Conservation (phyloP, 1,139 yeast genomes). For the Hanseniaspora sp. region DNA sequence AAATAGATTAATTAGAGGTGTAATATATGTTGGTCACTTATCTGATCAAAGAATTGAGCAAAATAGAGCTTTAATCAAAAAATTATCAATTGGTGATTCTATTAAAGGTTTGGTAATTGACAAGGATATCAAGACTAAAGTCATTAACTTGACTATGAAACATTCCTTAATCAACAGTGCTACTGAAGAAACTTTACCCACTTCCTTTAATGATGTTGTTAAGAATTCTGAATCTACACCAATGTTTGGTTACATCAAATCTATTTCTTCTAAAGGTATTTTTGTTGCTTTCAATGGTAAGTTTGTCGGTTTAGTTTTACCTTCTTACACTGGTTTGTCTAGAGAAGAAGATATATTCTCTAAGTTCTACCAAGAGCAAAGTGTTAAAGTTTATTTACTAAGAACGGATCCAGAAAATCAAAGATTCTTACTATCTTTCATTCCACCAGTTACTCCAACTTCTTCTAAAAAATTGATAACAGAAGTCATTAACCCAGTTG, state of each 20-base stretch:
- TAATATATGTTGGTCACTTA: conserved; percentile 62
- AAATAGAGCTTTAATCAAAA: conserved; percentile 52
- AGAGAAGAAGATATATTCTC: conserved; percentile 47
- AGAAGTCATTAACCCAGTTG: conserved; percentile 48
- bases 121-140: conserved; percentile 50
- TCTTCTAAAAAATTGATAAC: conserved; percentile 16
- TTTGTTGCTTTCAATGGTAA: conserved; percentile 75
- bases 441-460: conserved; percentile 26
- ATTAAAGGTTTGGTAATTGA: conserved; percentile 56
- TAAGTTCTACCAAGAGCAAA: conserved; percentile 50
- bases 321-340: conserved; percentile 55
- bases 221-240: conserved; percentile 34
- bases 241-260: conserved; percentile 64
- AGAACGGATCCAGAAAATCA: conserved; percentile 56
- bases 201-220: conserved; percentile 46
- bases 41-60: conserved; percentile 67
- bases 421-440: conserved; percentile 57
- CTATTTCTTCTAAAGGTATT: conserved; percentile 62
- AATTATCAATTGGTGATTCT: conserved; percentile 47
- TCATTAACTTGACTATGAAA: conserved; percentile 55
- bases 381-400: conserved; percentile 54
- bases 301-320: conserved; percentile 73
- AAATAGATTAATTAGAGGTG: conserved; percentile 49
- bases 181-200: conserved; percentile 44
- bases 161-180: conserved; percentile 59